Percentiles rank a stretch among this genome's conserved stretches.
phyloP scores from a whole-genome alignment of 805 yeast species.

The Yamadazyma insecticola region DNA sequence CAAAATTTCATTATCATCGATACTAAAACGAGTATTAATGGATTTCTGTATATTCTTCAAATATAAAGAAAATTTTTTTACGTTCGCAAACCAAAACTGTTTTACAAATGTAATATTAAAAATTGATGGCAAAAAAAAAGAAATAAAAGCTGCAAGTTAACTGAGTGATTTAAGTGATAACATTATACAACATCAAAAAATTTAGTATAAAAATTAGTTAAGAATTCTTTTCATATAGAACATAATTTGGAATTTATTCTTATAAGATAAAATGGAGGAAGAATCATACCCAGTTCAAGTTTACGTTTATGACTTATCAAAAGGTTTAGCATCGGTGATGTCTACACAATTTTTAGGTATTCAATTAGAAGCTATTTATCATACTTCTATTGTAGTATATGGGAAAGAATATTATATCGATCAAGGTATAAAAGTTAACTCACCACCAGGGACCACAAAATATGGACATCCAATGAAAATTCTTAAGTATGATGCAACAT shows the following conservation, averaged over 20 bases:
- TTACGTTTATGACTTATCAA: constrained; percentile 60
- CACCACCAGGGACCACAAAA: constrained; percentile 49
- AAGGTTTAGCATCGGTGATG: constrained; percentile 52
- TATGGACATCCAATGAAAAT: constrained; percentile 56
- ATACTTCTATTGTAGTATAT: constrained; percentile 53
- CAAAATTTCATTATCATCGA: no score
- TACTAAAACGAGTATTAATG: no score
- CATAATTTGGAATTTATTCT: no score
- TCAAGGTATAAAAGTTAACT: constrained; percentile 43
- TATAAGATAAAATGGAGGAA: constrained; percentile 15
- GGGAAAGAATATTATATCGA: constrained; percentile 58
- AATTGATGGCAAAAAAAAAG: no score
- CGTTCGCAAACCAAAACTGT: no score
- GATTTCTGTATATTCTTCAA: neutral
- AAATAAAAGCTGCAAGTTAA: no score
- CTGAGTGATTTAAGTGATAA: no score
- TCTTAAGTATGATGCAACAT: constrained; percentile 50
- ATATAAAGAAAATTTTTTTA: no score
- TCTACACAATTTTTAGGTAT: constrained; percentile 50
- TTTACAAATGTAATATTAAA: no score
- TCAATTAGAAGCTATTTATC: constrained; percentile 61
- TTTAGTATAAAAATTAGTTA: no score
- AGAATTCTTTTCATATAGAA: no score
- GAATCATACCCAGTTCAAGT: constrained; percentile 41
- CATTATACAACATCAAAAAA: no score